These are phyloP conservation scores for Phaeosphaeria sp. DNA, from an alignment of 2,329 filamentous ascomycete genomes.

Conservation along the genomic window DNA sequence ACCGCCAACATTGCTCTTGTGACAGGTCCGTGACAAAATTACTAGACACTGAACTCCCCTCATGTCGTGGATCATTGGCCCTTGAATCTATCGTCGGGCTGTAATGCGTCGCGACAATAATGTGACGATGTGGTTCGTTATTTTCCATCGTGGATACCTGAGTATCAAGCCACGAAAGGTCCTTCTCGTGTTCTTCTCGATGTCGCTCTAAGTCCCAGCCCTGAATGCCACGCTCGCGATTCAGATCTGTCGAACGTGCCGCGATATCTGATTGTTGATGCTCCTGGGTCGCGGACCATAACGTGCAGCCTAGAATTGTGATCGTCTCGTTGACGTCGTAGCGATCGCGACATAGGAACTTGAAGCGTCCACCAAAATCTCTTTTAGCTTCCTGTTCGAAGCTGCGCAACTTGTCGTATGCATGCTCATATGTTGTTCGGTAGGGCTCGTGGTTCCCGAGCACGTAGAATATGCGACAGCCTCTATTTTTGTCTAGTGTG, in stretches of 20 bases:
- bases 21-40: slow-evolving; percentile 54
- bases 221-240: slow-evolving; percentile 16
- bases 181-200: slow-evolving; percentile 46
- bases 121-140: slow-evolving; percentile 20
- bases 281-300: slow-evolving; percentile 10
- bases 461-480: slow-evolving; percentile 22
- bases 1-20: slow-evolving; percentile 45
- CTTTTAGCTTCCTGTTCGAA: slow-evolving; percentile 19
- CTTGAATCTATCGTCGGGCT: slow-evolving; percentile 47
- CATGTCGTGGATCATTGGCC: slow-evolving; percentile 46
- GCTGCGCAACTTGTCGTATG: slow-evolving; percentile 7
- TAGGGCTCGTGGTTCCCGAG: slow-evolving; percentile 28
- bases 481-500: slow-evolving; percentile 9
- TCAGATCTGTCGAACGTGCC: slow-evolving; percentile 23
- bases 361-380: slow-evolving; percentile 16
- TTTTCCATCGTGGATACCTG: slow-evolving; percentile 28
- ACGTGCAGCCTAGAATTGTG: slow-evolving; percentile 25
- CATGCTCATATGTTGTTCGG: slow-evolving; percentile 3
- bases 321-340: slow-evolving; percentile 14
- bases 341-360: slow-evolving; percentile 19
- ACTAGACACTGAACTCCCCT: slow-evolving; percentile 11
- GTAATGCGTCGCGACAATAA: slow-evolving; percentile 55
- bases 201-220: slow-evolving; percentile 52
- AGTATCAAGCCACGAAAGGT: slow-evolving; percentile 54
- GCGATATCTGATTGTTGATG: slow-evolving; percentile 2